Base-by-base conservation (phyloP, 1,139 yeast species). In the Citeromyces hawaiiensis region DNA sequence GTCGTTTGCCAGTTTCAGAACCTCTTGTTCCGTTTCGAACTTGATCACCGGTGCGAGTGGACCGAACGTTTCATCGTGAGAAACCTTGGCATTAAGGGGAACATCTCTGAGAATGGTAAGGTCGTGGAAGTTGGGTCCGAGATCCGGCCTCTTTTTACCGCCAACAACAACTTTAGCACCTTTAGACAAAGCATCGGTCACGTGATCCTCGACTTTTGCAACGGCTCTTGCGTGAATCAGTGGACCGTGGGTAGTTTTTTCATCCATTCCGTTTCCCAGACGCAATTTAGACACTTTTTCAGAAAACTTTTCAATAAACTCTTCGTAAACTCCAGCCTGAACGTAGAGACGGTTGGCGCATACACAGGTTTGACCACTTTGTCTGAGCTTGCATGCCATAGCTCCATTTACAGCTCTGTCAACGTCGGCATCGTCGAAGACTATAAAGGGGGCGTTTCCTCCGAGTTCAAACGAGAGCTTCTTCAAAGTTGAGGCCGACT, bases 361-460 rank as follows among this genome's bases (percentile, higher is more conserved):
- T 29, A 83, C 82, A 60, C 94, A 83, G 3, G 91, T 82, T 60
- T 83, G 93, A 35, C 93, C 93, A 43, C 78, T 65, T 36, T 81
- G 80, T 59, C 85, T 70, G 63, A 78, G 82, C 56, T 76, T 83
- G 47, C 79, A 72, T 29, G 73, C 76, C 45, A 76, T 56, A 7
- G 83, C 78, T 31, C 83, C 91, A 30, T 66, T 72, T 13, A 83
- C 87, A 1, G 96, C 95, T 39, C 66, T 64, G 44, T 82, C 88
- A 29, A 87, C 48, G 50, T 83, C 80, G 6, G 86, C 91, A 55
- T 86, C 96, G 21, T 76, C 82, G 59, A 86, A 86, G 9, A 86
- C 87, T 45, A 87, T 79, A 48, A 86, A 77, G 14, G 96, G 96
- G 3, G 96, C 94, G 56, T 87, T 88, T 35, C 96, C 97, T 37